Conservation (phyloP, 139 green algal species). For the Nannochloris sp. region DNA sequence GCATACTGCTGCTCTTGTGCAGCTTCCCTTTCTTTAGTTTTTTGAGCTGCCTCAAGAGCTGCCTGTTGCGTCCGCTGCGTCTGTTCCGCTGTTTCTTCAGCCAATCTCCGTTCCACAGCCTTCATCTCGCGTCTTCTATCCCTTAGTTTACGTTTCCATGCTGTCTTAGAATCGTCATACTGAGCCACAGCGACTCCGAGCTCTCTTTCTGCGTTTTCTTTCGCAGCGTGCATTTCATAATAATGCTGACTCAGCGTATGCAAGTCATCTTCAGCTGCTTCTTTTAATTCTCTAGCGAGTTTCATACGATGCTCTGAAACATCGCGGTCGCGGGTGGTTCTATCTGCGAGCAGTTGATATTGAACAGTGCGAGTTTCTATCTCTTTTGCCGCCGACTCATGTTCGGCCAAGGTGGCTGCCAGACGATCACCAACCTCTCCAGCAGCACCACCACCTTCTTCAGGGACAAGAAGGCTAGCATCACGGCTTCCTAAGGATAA, state of each 20-base stretch:
- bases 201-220: slow-evolving; percentile 69
- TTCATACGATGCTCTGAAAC: slow-evolving; percentile 58
- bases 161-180: slow-evolving; percentile 46
- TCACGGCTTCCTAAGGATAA: slow-evolving; percentile 34
- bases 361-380: slow-evolving; percentile 79
- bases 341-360: slow-evolving; percentile 63
- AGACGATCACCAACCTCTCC: slow-evolving; percentile 18
- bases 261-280: slow-evolving; percentile 57
- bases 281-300: slow-evolving; percentile 49
- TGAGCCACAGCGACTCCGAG: slow-evolving; percentile 46
- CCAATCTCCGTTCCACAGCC: neutral
- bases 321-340: slow-evolving; percentile 60
- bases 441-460: slow-evolving; percentile 24
- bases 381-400: slow-evolving; percentile 69
- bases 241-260: slow-evolving; percentile 51
- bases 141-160: slow-evolving; percentile 45
- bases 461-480: slow-evolving; percentile 29
- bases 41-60: neutral
- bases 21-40: neutral
- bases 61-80: neutral
- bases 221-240: slow-evolving; percentile 56
- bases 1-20: neutral
- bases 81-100: neutral
- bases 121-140: slow-evolving; percentile 62
- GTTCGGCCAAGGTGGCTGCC: slow-evolving; percentile 48